Evolutionary conservation across 257 asterid species (phyloP).

Genomic region (Solanum raphanifolium): DNA sequence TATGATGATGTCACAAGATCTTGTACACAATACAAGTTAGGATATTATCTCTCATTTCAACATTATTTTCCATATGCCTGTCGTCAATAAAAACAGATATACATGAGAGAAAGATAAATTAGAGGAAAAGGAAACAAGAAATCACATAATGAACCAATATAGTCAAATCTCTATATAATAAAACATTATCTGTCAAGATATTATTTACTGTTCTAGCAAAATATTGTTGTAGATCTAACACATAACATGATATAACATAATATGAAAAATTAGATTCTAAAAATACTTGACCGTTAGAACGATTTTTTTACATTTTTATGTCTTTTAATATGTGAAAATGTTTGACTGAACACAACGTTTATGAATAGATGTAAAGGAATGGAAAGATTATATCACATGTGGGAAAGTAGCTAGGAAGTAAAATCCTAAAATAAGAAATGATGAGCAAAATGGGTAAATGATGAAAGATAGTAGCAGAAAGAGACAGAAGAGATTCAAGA

Average conservation of each 20-base stretch:
- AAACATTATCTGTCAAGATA: not conserved
- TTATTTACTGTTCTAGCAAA: not conserved
- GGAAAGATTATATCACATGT: not conserved
- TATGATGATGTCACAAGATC: not conserved
- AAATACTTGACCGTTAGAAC: not conserved
- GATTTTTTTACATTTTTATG: not conserved
- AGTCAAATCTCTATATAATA: not conserved
- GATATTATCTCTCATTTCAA: not conserved
- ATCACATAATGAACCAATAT: not conserved
- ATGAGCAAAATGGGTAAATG: constrained; percentile 2
- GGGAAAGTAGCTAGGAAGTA: not conserved
- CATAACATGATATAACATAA: not conserved
- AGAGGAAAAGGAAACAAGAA: not conserved
- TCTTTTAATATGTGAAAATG: not conserved
- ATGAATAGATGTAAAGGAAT: not conserved
- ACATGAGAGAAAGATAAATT: not conserved
- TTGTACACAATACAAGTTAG: not conserved
- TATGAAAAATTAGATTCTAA: not conserved
- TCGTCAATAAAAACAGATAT: not conserved
- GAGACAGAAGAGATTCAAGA: constrained; percentile 32
- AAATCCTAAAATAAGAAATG: constrained; percentile 33
- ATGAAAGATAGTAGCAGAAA: constrained; percentile 21
- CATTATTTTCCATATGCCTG: not conserved
- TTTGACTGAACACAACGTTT: not conserved
- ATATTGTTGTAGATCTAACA: not conserved